Conservation (phyloP, 352 stramenopile species). For the Phytophthora syringae region DNA sequence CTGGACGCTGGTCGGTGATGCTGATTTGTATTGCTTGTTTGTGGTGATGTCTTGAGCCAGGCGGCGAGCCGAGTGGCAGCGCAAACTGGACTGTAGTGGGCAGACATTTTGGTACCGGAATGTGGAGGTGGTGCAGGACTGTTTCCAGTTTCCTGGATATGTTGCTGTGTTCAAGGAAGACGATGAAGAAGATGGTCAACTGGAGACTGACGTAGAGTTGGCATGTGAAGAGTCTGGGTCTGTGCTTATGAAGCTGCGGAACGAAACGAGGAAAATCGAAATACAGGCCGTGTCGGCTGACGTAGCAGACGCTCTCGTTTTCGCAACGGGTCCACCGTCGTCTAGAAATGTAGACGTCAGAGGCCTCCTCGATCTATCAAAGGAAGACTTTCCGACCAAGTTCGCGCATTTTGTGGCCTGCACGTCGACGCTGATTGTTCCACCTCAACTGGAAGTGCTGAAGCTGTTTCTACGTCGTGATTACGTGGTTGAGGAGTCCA, state of each 20-base stretch:
- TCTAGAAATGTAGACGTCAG: constrained; percentile 15
- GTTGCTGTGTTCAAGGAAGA: constrained; percentile 15
- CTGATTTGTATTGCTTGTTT: not conserved
- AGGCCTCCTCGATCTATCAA: constrained; percentile 38
- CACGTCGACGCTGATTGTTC: constrained; percentile 46
- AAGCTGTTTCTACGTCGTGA: constrained; percentile 52
- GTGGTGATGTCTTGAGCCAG: constrained; percentile 7
- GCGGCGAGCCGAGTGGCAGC: constrained; percentile 33
- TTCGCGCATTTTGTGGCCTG: constrained; percentile 56
- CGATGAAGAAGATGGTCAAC: not conserved
- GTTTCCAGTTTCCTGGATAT: constrained; percentile 17
- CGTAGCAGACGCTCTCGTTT: constrained; percentile 18
- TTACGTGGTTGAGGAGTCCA: constrained; percentile 54
- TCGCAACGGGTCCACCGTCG: constrained; percentile 18
- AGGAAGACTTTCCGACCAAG: constrained; percentile 57
- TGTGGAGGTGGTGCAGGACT: not conserved
- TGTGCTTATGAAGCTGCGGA: constrained; percentile 13
- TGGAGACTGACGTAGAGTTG: constrained; percentile 1
- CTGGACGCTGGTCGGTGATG: not conserved
- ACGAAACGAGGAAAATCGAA: constrained; percentile 10
- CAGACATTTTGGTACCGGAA: constrained; percentile 12
- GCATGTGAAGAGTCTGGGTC: constrained; percentile 8
- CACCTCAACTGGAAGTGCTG: constrained; percentile 48
- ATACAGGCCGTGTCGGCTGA: constrained; percentile 8
- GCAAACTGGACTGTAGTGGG: constrained; percentile 6